Evolutionary conservation across 2,329 filamentous ascomycete genomes (phyloP).

Genomic region (Diaporthe capsici): DNA sequence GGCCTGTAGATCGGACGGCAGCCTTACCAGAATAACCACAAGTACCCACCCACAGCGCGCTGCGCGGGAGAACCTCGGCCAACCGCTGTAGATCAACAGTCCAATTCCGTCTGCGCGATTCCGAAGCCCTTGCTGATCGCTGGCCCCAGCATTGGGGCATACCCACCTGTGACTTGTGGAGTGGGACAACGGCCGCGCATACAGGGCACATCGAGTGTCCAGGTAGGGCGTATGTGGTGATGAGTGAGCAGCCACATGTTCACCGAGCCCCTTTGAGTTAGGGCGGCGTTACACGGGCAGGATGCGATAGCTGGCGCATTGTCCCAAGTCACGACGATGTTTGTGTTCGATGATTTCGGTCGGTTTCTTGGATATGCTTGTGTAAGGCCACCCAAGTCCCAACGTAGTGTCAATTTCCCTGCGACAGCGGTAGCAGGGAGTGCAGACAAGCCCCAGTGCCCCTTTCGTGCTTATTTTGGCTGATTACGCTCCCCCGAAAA

Average conservation of each 20-base stretch:
- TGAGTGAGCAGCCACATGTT: slow-evolving; percentile 30
- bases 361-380: slow-evolving; percentile 2
- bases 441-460: neutral
- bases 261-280: slow-evolving; percentile 35
- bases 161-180: slow-evolving; percentile 26
- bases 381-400: neutral
- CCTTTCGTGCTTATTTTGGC: neutral
- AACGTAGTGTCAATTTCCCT: neutral
- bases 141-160: slow-evolving; percentile 25
- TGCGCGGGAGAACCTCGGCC: slow-evolving; percentile 27
- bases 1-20: slow-evolving; percentile 35
- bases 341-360: slow-evolving; percentile 18
- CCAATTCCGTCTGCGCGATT: slow-evolving; percentile 9
- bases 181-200: slow-evolving; percentile 28
- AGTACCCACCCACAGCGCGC: neutral
- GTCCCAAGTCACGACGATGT: slow-evolving; percentile 7
- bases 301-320: slow-evolving; percentile 14
- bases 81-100: slow-evolving; percentile 4
- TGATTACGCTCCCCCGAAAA: neutral
- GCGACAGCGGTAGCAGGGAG: slow-evolving; percentile 4
- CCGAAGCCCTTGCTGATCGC: slow-evolving; percentile 28
- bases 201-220: neutral
- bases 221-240: slow-evolving; percentile 18
- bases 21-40: slow-evolving; percentile 14
- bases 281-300: neutral